Evolutionary conservation across 345 rosid species (phyloP), one percentile per base, ranked within the genome.

Genomic region (Capsella bursapastoris): DNA sequence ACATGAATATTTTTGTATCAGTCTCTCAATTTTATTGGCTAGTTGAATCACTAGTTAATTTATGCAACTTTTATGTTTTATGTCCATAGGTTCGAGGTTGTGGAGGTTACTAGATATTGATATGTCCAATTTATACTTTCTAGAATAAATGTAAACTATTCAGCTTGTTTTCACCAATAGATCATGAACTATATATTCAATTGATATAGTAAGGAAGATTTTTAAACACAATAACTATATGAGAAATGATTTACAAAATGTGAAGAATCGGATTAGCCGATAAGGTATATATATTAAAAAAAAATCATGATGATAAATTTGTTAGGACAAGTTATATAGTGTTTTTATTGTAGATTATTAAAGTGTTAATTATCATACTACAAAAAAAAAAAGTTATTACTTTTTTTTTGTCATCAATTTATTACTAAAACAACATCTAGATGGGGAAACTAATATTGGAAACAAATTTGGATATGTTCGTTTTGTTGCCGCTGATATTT

Each of bases 61-160:
- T 64, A 35, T 64, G 52, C 29, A 28, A 7, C 43, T 44, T 18
- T 18, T 25, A 44, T 44, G 14, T 44, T 40, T 64, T 28, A 37
- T 16, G 66, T 57, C 11, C 8, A 74, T 57, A 5, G 66, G 13
- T 47, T 57, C 78, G 66, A 66, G 66, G 52, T 57, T 14, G 13
- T 47, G 71, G 50, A 16, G 50, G 32, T 37, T 44, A 61, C 75
- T 61, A 71, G 41, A 52, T 72, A 35, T 74, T 57, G 71, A 41
- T 65, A n/a, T 57, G 57, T 64, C 49, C 38, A 73, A 45, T 72
- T 72, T 72, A 43, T 55, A 45, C 29, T 74, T 57, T 57, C 72
- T 66, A 74, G 72, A 74, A 27, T 37, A 49, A 37, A n/a, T 15
- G 31, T 47, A 40, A 34, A 64, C 35, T 65, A 66, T 3, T 57